Percentiles rank a stretch among this genome's conserved stretches.
These are phyloP conservation scores for Penicillium pancosmium DNA, from an alignment of 495 filamentous ascomycete genomes.

Conservation along the genomic window DNA sequence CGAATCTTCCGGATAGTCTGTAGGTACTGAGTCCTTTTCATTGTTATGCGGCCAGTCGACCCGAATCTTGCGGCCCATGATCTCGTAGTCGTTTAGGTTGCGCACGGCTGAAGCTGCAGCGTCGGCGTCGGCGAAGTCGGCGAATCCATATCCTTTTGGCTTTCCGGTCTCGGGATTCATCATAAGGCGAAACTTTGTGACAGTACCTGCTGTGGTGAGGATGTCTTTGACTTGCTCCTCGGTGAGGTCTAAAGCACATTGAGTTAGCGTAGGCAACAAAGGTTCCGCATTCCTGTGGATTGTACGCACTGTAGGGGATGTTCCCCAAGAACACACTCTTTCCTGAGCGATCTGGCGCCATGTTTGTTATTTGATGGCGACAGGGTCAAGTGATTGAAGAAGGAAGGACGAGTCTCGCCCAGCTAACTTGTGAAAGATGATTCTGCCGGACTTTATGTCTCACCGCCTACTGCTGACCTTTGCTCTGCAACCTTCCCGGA, in stretches of 20 bases:
- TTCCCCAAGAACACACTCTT: conserved; percentile 84
- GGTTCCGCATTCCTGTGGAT: not conserved
- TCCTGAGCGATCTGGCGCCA: conserved; percentile 59
- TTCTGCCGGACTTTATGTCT: conserved; percentile 30
- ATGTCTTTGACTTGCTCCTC: conserved; percentile 95
- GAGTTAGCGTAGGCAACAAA: conserved; percentile 15
- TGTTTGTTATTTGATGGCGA: conserved; percentile 31
- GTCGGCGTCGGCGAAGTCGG: conserved; percentile 88
- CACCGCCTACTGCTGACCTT: conserved; percentile 28
- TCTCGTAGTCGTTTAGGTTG: conserved; percentile 94
- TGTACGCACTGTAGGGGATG: conserved; percentile 64
- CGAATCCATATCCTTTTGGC: conserved; percentile 96
- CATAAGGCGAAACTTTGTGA: conserved; percentile 90
- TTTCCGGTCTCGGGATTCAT: conserved; percentile 94
- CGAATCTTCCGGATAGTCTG: conserved; percentile 48
- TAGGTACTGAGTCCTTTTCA: conserved; percentile 68
- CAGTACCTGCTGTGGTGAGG: conserved; percentile 82
- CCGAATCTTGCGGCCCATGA: conserved; percentile 91
- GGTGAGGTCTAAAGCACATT: conserved; percentile 65
- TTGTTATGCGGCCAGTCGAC: conserved; percentile 96
- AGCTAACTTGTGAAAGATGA: conserved; percentile 13
- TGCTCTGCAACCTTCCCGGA: conserved; percentile 25
- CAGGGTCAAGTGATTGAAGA: conserved; percentile 16
- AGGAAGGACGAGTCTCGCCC: not conserved
- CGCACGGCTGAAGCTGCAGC: conserved; percentile 92